phyloP scores from a whole-genome alignment of 2,329 filamentous ascomycete species.

The Cladosporium sp. region DNA sequence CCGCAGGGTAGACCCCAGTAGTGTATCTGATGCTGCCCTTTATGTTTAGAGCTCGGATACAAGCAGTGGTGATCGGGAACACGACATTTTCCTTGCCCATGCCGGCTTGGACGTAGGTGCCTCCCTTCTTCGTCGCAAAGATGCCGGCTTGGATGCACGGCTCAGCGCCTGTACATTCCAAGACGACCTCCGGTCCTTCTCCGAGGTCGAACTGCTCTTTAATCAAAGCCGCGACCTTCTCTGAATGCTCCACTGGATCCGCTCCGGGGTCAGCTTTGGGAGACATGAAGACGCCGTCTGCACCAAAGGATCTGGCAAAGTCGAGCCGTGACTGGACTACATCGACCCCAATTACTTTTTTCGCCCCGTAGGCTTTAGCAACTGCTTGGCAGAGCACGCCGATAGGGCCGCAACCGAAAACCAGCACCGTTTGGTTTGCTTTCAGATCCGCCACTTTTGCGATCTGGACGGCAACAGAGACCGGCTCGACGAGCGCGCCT shows the following conservation, averaged over 20 bases:
- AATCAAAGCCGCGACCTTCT: constrained; percentile 18
- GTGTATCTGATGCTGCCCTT: constrained; percentile 57
- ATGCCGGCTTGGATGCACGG: constrained; percentile 70
- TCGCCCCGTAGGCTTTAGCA: constrained; percentile 53
- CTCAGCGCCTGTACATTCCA: constrained; percentile 75
- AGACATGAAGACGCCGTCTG: constrained; percentile 22
- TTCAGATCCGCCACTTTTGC: constrained; percentile 16
- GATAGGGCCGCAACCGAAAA: constrained; percentile 57
- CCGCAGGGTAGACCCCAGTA: constrained; percentile 69
- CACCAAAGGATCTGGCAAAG: constrained; percentile 47
- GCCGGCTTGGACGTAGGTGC: constrained; percentile 73
- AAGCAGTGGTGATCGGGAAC: constrained; percentile 85
- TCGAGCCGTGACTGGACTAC: constrained; percentile 48
- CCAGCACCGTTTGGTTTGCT: constrained; percentile 33
- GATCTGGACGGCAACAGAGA: constrained; percentile 46
- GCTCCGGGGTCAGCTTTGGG: constrained; percentile 24
- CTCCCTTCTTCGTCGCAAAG: constrained; percentile 62
- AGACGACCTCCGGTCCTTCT: constrained; percentile 65
- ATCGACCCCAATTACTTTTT: constrained; percentile 34
- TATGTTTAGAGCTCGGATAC: constrained; percentile 76
- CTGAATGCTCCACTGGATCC: constrained; percentile 33
- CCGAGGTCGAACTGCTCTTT: constrained; percentile 18
- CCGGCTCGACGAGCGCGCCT: constrained; percentile 47
- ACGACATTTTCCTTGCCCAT: constrained; percentile 81
- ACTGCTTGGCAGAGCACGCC: constrained; percentile 53